phyloP scores from a whole-genome alignment of 2,329 filamentous ascomycete genomes.

The Xylogone sp. region DNA sequence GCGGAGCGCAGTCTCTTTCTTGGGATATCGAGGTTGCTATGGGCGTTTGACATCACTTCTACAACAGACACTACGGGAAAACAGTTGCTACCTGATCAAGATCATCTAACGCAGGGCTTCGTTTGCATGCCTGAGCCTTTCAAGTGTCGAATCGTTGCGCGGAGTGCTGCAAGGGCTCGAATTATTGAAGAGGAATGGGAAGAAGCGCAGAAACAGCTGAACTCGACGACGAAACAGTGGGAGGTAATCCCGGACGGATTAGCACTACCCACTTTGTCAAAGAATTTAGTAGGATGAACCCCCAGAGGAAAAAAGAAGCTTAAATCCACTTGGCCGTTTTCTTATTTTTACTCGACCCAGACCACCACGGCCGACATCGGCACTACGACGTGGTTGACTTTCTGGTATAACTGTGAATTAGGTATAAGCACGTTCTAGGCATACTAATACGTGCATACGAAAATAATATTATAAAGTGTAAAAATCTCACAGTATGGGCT shows the following conservation, averaged over 20 bases:
- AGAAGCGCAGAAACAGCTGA: slow-evolving; percentile 13
- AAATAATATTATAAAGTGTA: no score
- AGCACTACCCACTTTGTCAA: not conserved
- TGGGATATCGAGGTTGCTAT: slow-evolving; percentile 37
- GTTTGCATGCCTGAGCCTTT: slow-evolving; percentile 35
- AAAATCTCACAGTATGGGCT: no score
- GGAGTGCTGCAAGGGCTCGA: slow-evolving; percentile 25
- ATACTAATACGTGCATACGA: no score
- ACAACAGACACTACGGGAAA: slow-evolving; percentile 23
- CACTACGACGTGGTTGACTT: no score
- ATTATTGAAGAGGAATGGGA: slow-evolving; percentile 22
- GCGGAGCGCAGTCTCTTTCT: slow-evolving; percentile 45
- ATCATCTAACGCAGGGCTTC: slow-evolving; percentile 34
- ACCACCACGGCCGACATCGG: no score
- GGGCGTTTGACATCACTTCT: slow-evolving; percentile 16
- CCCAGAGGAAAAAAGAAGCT: no score
- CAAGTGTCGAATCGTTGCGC: slow-evolving; percentile 26
- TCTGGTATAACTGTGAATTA: no score
- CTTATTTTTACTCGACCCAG: no score
- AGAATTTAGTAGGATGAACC: no score
- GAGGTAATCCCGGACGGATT: slow-evolving; percentile 16
- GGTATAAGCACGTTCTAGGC: no score
- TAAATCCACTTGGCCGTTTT: no score
- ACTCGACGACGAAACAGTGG: slow-evolving; percentile 27
- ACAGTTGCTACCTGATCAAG: slow-evolving; percentile 30